phyloP scores from a whole-genome alignment of 1,284 basidiomycete species.

The Boletus hoseneyae region DNA sequence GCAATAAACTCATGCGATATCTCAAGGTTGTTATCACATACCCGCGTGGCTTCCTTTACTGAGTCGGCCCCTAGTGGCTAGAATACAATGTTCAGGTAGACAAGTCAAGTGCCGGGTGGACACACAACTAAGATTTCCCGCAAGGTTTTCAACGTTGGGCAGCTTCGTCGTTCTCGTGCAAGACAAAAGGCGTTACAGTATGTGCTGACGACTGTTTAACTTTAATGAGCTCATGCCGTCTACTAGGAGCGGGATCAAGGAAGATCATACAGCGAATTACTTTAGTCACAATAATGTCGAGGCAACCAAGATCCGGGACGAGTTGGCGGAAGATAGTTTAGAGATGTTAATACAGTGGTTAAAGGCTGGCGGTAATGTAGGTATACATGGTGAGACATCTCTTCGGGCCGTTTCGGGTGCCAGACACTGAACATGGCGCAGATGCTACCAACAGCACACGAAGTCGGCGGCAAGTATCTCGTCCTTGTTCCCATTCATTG shows the following conservation, averaged over 20 bases:
- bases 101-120: not conserved
- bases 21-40: slow-evolving; percentile 50
- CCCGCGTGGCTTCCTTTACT: slow-evolving; percentile 9
- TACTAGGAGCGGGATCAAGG: slow-evolving; percentile 69
- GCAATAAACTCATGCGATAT: slow-evolving; percentile 82
- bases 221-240: slow-evolving; percentile 5
- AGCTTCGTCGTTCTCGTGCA: slow-evolving; percentile 87
- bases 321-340: slow-evolving; percentile 87
- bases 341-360: slow-evolving; percentile 96
- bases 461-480: slow-evolving; percentile 55
- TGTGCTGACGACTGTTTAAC: slow-evolving; percentile 23
- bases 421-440: slow-evolving; percentile 30
- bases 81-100: slow-evolving; percentile 94
- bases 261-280: slow-evolving; percentile 90
- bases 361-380: slow-evolving; percentile 94
- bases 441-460: slow-evolving; percentile 94
- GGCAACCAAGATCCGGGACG: slow-evolving; percentile 77
- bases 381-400: slow-evolving; percentile 79
- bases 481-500: not conserved
- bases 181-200: slow-evolving; percentile 73
- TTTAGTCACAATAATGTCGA: slow-evolving; percentile 88
- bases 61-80: slow-evolving; percentile 70
- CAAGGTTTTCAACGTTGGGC: slow-evolving; percentile 97
- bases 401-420: slow-evolving; percentile 11
- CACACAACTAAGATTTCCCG: slow-evolving; percentile 6